phyloP scores from a whole-genome alignment of 1,284 basidiomycete genomes.

The Phenoliferia sp. region DNA sequence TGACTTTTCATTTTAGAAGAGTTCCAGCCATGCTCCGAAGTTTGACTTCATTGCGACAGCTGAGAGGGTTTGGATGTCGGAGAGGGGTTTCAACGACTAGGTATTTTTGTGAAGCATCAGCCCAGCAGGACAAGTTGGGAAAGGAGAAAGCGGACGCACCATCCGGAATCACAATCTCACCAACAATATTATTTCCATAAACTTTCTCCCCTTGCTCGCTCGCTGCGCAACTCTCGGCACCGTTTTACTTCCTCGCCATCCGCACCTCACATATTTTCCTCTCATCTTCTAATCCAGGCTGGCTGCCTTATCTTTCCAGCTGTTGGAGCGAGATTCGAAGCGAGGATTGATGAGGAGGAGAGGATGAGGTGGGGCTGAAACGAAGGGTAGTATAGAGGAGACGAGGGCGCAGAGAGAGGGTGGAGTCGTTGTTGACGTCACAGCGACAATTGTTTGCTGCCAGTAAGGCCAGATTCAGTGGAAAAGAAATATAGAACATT shows the following conservation, averaged over 20 bases:
- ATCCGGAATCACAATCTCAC: background rate
- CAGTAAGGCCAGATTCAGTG: background rate
- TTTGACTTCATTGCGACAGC: background rate
- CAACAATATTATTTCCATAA: too few relatives aligned
- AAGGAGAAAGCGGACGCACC: background rate
- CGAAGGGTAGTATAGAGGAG: slow-evolving; percentile 2
- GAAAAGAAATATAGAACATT: too few relatives aligned
- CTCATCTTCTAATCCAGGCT: background rate
- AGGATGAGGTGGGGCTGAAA: background rate
- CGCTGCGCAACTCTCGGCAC: background rate
- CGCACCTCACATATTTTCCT: background rate
- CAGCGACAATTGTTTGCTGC: background rate
- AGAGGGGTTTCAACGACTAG: background rate
- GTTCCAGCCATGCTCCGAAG: slow-evolving; percentile 5
- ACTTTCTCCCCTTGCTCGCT: background rate
- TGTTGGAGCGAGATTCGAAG: background rate
- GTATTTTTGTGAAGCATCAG: background rate
- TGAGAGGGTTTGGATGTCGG: background rate
- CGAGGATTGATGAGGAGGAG: too few relatives aligned
- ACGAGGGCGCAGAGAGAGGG: slow-evolving; percentile 1
- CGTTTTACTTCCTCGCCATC: background rate
- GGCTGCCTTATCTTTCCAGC: background rate
- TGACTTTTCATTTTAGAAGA: too few relatives aligned
- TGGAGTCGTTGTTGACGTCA: background rate
- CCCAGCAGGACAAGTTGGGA: background rate